Evolutionary conservation across 202 grass and related monocot species (phyloP).

Genomic region (Hordeum pubiflorum): DNA sequence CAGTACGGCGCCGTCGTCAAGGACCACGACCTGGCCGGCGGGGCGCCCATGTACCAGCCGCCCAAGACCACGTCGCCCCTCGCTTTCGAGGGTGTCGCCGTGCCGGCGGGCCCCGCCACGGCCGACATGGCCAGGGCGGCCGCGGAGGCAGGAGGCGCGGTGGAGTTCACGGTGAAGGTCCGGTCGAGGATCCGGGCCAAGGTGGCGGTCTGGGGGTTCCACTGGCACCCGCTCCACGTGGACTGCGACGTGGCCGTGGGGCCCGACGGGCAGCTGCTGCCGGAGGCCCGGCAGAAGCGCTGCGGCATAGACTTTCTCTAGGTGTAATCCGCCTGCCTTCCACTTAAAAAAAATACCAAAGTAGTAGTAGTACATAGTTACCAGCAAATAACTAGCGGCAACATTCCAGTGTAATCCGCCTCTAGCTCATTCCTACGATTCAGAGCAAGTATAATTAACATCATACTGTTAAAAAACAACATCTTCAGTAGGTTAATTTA

Average conservation of each 20-base stretch:
- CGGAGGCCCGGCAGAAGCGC: constrained; percentile 37
- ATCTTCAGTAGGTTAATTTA: too few species aligned
- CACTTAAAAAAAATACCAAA: too few species aligned
- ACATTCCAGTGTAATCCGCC: background rate
- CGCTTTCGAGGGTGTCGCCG: constrained; percentile 15
- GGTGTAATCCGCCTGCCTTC: background rate
- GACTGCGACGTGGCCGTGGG: constrained; percentile 61
- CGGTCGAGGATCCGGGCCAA: constrained; percentile 46
- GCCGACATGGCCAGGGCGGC: constrained; percentile 41
- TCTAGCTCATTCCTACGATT: background rate
- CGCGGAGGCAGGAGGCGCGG: background rate
- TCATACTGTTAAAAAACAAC: too few species aligned
- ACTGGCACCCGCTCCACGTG: constrained; percentile 59
- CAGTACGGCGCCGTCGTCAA: constrained; percentile 28
- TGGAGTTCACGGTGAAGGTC: constrained; percentile 47
- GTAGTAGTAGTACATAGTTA: too few species aligned
- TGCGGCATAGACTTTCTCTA: constrained; percentile 69
- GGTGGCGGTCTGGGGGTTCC: constrained; percentile 59
- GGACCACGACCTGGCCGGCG: constrained; percentile 20
- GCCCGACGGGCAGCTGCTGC: constrained; percentile 42
- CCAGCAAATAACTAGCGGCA: too few species aligned
- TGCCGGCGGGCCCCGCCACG: background rate
- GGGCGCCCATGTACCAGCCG: constrained; percentile 37
- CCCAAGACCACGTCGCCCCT: constrained; percentile 51
- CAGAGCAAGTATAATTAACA: too few species aligned